phyloP scores from a whole-genome alignment of 2,329 filamentous ascomycete genomes.

The Claviceps quebecensis region DNA sequence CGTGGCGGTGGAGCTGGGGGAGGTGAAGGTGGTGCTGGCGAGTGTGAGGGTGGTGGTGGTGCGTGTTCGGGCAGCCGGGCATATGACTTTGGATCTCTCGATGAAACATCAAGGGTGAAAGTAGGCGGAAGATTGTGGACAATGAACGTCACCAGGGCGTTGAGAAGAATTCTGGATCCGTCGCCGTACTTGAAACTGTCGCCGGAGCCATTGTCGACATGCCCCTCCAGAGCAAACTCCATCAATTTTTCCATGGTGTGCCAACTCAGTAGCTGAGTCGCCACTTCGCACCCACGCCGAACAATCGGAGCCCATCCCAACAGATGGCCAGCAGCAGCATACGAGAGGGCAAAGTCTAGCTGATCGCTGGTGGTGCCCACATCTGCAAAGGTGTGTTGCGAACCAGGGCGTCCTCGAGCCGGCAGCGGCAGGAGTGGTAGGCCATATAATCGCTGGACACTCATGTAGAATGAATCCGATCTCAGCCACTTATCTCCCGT shows the following conservation, averaged over 20 bases:
- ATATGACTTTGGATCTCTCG: slow-evolving; percentile 21
- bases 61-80: slow-evolving; percentile 24
- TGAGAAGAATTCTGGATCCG: slow-evolving; percentile 39
- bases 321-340: slow-evolving; percentile 47
- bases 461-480: slow-evolving; percentile 41
- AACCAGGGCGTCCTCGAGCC: slow-evolving; percentile 14
- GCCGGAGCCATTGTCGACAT: slow-evolving; percentile 20
- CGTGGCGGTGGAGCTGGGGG: slow-evolving; percentile 6
- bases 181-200: slow-evolving; percentile 38
- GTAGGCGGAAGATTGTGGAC: slow-evolving; percentile 43
- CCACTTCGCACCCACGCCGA: slow-evolving; percentile 44
- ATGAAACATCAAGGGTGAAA: slow-evolving; percentile 42
- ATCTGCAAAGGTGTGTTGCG: slow-evolving; percentile 18
- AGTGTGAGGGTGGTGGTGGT: slow-evolving; percentile 6
- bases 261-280: slow-evolving; percentile 44
- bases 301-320: slow-evolving; percentile 42
- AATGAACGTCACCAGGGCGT: slow-evolving; percentile 43
- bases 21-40: not conserved
- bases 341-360: slow-evolving; percentile 45
- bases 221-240: slow-evolving; percentile 38
- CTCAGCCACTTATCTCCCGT: slow-evolving; percentile 38
- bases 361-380: slow-evolving; percentile 27
- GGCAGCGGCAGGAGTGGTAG: slow-evolving; percentile 31
- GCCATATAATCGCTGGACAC: slow-evolving; percentile 44
- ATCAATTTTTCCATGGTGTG: slow-evolving; percentile 46